These are phyloP conservation scores for Tranzscheliella williamsii DNA, from an alignment of 1,284 basidiomycete species.

Conservation along the genomic window DNA sequence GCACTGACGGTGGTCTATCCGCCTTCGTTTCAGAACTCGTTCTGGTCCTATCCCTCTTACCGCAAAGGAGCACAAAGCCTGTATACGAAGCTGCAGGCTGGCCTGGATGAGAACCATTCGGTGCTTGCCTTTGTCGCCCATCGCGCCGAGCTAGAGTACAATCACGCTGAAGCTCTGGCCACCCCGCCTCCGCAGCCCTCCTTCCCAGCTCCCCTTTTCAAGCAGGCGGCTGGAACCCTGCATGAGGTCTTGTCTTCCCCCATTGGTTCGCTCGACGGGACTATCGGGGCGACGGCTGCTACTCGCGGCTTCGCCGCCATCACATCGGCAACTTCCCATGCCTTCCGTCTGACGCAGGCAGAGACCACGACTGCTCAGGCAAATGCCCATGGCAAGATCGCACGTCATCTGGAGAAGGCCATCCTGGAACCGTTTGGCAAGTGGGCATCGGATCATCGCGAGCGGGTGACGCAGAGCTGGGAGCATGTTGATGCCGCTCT, in stretches of 20 bases:
- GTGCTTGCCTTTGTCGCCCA: constrained; percentile 51
- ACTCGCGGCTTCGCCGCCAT: constrained; percentile 19
- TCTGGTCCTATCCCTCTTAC: constrained; percentile 58
- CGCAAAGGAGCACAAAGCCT: constrained; percentile 44
- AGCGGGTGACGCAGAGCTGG: constrained; percentile 50
- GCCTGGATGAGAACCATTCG: constrained; percentile 54
- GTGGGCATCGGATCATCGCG: constrained; percentile 48
- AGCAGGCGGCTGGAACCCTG: constrained; percentile 21
- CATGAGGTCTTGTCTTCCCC: constrained; percentile 20
- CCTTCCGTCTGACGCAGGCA: constrained; percentile 37
- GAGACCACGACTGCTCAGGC: constrained; percentile 41
- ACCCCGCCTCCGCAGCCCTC: constrained; percentile 25
- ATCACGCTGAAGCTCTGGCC: constrained; percentile 39
- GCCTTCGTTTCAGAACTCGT: constrained; percentile 49
- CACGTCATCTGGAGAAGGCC: constrained; percentile 38
- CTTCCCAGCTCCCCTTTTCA: constrained; percentile 41
- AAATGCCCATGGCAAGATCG: constrained; percentile 42
- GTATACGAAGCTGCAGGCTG: constrained; percentile 51
- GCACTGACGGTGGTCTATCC: constrained; percentile 49
- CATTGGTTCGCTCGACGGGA: constrained; percentile 5
- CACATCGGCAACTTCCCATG: constrained; percentile 32
- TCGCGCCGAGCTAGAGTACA: constrained; percentile 50
- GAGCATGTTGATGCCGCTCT: constrained; percentile 47
- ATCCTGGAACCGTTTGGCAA: constrained; percentile 51
- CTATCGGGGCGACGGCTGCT: constrained; percentile 1